Evolutionary conservation across 345 rosid genomes (phyloP), one percentile per base, ranked within the genome.

Genomic region (Firmiana major): DNA sequence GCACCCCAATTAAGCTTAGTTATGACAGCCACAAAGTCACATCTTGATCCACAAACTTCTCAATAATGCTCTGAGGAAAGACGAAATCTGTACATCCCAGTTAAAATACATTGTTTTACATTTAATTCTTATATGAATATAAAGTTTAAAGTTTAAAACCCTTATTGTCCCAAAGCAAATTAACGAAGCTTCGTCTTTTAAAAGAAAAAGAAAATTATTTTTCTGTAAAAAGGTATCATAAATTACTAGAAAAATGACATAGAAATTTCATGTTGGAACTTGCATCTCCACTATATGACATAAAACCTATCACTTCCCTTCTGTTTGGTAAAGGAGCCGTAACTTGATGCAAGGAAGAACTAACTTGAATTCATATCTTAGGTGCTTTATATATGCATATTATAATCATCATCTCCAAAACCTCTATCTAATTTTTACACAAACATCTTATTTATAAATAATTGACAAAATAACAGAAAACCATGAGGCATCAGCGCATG

Each of bases 1-100:
- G 62, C 49, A 34, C 49, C 71, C 34, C 16, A 42, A 59, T 62
- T 71, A 79, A 63, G 63, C 58, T 13, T 24, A 53, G 62, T 81
- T 58, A 71, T 24, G 19, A n/a, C 55, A 21, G 49, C 59, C 22
- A 57, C 31, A 45, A 71, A 64, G 10, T 24, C 19, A 38, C 48
- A 49, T 19, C 13, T 34, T 40, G 11, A 22, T n/a, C 43, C 24
- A 66, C 40, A 34, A 66, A 42, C 24, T 53, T 12, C 36, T 5
- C 40, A 4, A 48, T 13, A 24, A 69, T 48, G 40, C 24, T 7
- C 26, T 6, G 6, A 69, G 22, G 22, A 48, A 48, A 0, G 9
- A 69, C 26, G 15, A 36, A 46, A 16, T 71, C 60, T 5, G 45
- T 71, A 31, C n/a, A 31, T 26, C 45, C 24, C 60, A 28, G 60